Conservation (phyloP, 345 rosid species). For the Lepidium didymum region DNA sequence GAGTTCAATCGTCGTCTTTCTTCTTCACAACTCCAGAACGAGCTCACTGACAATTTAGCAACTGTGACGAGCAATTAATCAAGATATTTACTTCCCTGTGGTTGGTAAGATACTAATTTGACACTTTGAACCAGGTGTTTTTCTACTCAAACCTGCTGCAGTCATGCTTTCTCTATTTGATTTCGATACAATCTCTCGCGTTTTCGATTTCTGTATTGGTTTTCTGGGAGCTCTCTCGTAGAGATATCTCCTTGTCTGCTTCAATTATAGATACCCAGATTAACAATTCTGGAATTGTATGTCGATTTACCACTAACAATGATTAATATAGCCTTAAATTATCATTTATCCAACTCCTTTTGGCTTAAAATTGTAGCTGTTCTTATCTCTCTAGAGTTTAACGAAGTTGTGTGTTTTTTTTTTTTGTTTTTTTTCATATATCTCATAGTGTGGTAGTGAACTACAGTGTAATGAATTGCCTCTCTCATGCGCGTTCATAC, state of each 20-base stretch:
- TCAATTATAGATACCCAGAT: background rate
- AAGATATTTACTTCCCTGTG: background rate
- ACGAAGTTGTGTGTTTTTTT: background rate
- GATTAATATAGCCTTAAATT: background rate
- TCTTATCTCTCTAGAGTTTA: background rate
- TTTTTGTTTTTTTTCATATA: background rate
- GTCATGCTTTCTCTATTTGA: background rate
- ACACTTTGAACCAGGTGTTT: background rate
- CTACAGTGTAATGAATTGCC: constrained; percentile 40
- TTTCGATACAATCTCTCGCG: background rate
- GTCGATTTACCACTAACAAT: background rate
- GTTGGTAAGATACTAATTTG: background rate
- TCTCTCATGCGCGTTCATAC: constrained; percentile 47
- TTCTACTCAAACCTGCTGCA: background rate
- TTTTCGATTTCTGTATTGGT: background rate
- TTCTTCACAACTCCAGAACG: background rate
- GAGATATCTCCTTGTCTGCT: background rate
- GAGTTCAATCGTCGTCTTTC: background rate
- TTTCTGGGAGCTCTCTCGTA: background rate
- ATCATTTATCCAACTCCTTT: background rate
- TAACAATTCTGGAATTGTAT: background rate
- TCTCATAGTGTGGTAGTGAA: background rate
- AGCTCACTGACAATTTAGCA: background rate
- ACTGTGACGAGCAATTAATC: background rate
- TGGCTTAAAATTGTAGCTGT: background rate